Conservation (phyloP, 2,329 filamentous ascomycete species). For the Arthrobotrys megalospora region DNA sequence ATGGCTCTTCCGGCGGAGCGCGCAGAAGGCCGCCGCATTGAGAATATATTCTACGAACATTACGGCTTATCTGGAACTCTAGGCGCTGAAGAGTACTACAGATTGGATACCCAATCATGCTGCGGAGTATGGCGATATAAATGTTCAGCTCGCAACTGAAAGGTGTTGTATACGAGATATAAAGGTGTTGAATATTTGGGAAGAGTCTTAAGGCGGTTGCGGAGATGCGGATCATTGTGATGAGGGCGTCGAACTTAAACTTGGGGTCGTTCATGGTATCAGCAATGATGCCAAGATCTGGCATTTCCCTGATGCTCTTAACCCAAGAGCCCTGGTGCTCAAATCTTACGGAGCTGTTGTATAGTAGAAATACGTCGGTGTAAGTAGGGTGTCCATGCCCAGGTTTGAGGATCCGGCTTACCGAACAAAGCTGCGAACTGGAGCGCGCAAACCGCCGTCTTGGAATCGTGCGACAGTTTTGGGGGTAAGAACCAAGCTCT, state of each 20-base stretch:
- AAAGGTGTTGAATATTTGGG: background rate
- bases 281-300: background rate
- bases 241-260: background rate
- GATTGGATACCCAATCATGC: background rate
- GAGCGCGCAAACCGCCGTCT: background rate
- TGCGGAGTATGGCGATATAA: background rate
- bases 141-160: background rate
- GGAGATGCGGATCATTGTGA: background rate
- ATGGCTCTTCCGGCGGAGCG: background rate
- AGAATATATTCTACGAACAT: background rate
- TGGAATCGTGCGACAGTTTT: background rate
- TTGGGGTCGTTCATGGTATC: background rate
- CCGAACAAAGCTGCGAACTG: background rate
- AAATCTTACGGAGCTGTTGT: no score
- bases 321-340: no score
- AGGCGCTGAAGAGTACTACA: background rate
- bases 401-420: background rate
- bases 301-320: no score
- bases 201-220: background rate
- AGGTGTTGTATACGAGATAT: background rate
- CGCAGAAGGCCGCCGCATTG: background rate
- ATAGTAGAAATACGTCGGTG: no score
- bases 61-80: background rate
- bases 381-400: no score
- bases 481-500: background rate